A percentile compares a stretch with the other conserved stretches of the same genome.
Conservation (phyloP, 164 flowering plant species). For the Magnolia changhungtana region DNA sequence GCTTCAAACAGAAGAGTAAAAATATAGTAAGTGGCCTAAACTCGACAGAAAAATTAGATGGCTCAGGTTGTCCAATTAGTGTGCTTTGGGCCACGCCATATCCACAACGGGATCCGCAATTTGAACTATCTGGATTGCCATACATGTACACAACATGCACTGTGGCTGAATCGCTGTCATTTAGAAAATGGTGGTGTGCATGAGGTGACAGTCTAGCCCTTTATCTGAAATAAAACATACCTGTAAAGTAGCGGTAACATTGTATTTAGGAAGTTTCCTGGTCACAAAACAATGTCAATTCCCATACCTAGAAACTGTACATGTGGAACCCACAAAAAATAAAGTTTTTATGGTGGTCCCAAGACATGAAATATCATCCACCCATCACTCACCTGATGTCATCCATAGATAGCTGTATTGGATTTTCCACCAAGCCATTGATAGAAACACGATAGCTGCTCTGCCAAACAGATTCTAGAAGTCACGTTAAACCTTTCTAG, state of each 20-base stretch:
- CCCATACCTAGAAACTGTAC: slow-evolving; percentile 2
- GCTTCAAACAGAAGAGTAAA: background rate
- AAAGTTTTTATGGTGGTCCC: background rate
- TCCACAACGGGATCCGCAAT: background rate
- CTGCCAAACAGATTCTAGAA: slow-evolving; percentile 9
- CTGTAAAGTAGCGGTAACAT: slow-evolving; percentile 83
- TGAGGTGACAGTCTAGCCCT: background rate
- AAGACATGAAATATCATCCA: background rate
- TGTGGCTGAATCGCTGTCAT: background rate
- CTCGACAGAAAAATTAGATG: background rate
- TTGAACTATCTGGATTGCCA: background rate
- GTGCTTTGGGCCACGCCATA: background rate
- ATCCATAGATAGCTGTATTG: slow-evolving; percentile 64
- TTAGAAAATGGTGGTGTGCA: background rate
- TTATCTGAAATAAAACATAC: slow-evolving; percentile 25
- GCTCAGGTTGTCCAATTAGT: background rate
- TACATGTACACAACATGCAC: background rate
- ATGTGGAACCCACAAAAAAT: background rate
- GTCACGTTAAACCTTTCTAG: slow-evolving; percentile 15
- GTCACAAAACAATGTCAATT: slow-evolving; percentile 12
- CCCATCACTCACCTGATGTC: slow-evolving; percentile 61
- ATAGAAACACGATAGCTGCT: slow-evolving; percentile 66
- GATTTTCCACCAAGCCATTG: slow-evolving; percentile 52
- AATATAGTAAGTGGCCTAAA: too few species aligned
- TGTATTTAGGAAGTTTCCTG: slow-evolving; percentile 86